Conservation (phyloP, 306 rosid genomes). For the Lathyrus aphaca region DNA sequence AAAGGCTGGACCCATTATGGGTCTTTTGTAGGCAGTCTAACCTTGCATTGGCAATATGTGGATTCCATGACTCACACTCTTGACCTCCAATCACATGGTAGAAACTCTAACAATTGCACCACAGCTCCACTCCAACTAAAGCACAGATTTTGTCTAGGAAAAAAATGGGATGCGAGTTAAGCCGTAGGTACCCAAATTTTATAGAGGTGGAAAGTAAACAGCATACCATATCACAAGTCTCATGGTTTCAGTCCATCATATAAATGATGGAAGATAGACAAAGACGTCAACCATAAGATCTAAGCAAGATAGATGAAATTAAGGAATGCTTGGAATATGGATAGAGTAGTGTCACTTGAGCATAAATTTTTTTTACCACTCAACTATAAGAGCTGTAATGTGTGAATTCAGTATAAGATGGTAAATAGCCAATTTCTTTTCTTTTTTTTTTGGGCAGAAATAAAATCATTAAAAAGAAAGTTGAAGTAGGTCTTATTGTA, state of each 20-base stretch:
- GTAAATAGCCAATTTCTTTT: neutral
- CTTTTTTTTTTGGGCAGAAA: neutral
- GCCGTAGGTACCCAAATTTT: neutral
- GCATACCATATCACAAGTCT: neutral
- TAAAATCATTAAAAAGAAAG: neutral
- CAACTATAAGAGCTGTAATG: neutral
- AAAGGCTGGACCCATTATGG: neutral
- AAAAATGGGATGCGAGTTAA: neutral
- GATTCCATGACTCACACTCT: neutral
- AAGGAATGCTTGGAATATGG: constrained; percentile 1
- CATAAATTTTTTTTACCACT: no score
- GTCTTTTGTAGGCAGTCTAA: neutral
- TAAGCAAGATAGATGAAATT: neutral
- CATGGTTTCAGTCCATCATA: neutral
- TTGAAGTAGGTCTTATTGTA: neutral
- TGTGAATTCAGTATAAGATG: neutral
- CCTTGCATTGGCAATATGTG: neutral
- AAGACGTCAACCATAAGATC: neutral
- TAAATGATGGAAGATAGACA: constrained; percentile 13
- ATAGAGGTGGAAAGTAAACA: neutral
- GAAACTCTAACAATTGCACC: neutral
- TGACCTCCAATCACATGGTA: neutral
- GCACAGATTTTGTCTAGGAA: constrained; percentile 4
- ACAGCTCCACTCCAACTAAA: neutral
- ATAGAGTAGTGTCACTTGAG: neutral